Evolutionary conservation across 768 basidiomycete genomes (phyloP).

Genomic region (Udeniomyces megalosporus): DNA sequence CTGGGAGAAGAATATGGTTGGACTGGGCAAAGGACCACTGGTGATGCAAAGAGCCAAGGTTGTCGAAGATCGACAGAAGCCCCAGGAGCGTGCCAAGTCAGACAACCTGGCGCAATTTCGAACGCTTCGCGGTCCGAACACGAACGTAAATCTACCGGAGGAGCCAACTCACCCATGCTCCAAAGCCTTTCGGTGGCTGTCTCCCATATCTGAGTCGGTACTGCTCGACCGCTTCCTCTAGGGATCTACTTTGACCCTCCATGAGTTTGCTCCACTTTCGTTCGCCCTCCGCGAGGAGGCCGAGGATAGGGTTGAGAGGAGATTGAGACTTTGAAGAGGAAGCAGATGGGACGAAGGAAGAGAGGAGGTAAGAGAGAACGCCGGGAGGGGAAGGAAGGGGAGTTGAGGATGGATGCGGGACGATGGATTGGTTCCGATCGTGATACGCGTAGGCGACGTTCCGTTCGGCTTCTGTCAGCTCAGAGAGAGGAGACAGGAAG

Average conservation of each 20-base stretch:
- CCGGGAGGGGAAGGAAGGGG: not conserved
- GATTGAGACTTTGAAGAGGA: not conserved
- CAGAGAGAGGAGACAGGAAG: slow-evolving; percentile 9
- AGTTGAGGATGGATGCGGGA: not conserved
- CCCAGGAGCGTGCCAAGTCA: too few relatives aligned
- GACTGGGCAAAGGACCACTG: slow-evolving; percentile 26
- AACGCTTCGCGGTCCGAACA: too few relatives aligned
- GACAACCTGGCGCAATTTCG: too few relatives aligned
- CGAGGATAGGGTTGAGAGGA: slow-evolving; percentile 54
- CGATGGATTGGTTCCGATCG: not conserved
- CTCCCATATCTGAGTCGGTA: slow-evolving; percentile 56
- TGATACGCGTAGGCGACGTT: not conserved
- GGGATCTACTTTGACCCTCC: slow-evolving; percentile 57
- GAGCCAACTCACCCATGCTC: slow-evolving; percentile 28
- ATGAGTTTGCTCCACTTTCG: slow-evolving; percentile 50
- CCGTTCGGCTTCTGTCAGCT: slow-evolving; percentile 9
- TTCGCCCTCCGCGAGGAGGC: slow-evolving; percentile 70
- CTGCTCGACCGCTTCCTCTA: slow-evolving; percentile 61
- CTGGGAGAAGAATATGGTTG: slow-evolving; percentile 26
- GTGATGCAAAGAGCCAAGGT: too few relatives aligned
- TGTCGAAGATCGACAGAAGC: too few relatives aligned
- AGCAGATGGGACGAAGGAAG: not conserved
- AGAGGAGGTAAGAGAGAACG: not conserved
- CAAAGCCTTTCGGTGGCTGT: slow-evolving; percentile 77
- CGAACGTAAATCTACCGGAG: too few relatives aligned